These are phyloP conservation scores for Polygonum maritimum DNA, from an alignment of 148 eudicot genomes.

Conservation along the genomic window DNA sequence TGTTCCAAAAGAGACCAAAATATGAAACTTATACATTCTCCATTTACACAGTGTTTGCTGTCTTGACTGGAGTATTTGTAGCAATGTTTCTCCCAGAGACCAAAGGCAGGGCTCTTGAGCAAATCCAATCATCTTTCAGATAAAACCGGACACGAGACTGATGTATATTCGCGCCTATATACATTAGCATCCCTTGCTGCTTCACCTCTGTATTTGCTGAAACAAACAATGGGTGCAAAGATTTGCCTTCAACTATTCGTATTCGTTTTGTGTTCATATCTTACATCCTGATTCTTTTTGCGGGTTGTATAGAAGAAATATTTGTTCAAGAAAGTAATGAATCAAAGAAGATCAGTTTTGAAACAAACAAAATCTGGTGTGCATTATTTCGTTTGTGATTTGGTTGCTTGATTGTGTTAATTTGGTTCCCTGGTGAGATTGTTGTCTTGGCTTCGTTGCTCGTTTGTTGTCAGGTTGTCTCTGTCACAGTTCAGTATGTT, in stretches of 20 bases:
- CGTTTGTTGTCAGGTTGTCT: too few species aligned
- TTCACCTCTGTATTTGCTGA: neutral
- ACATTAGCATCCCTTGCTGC: neutral
- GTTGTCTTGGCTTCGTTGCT: too few species aligned
- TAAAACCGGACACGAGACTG: slow-evolving; percentile 11
- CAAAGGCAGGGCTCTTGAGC: slow-evolving; percentile 80
- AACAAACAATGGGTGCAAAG: neutral
- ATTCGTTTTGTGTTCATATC: neutral
- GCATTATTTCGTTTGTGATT: too few species aligned
- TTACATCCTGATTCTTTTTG: neutral
- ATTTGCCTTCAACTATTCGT: neutral
- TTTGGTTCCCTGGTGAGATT: too few species aligned
- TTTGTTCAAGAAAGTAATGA: neutral
- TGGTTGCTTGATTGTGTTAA: too few species aligned
- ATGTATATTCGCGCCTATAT: neutral
- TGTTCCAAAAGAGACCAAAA: neutral
- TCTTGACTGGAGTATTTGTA: slow-evolving; percentile 42
- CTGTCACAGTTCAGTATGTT: too few species aligned
- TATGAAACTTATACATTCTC: slow-evolving; percentile 28
- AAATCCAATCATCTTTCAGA: slow-evolving; percentile 67
- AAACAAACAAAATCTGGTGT: too few species aligned
- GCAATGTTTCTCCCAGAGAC: slow-evolving; percentile 73
- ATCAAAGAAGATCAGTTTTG: too few species aligned
- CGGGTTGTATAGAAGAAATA: neutral
- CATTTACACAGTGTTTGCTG: slow-evolving; percentile 42